Evolutionary conservation across 177 flowering plant species (phyloP).

Genomic region (Tripterygium wilfordii): DNA sequence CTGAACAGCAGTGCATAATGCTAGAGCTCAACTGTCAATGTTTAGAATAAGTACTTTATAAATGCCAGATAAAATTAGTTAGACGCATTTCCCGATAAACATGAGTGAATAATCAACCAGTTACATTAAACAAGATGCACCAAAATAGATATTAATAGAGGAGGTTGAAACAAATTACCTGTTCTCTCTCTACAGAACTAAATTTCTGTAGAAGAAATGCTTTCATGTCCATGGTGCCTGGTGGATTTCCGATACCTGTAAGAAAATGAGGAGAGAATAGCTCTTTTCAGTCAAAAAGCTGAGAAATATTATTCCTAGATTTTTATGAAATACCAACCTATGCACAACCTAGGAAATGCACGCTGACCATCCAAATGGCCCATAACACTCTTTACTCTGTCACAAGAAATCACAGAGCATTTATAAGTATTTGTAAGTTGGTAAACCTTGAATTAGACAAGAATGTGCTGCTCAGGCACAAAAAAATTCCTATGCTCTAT

Average conservation of each 20-base stretch:
- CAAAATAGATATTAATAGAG: background rate
- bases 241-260: conserved; percentile 94
- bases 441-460: background rate
- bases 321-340: conserved; percentile 43
- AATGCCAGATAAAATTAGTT: too few species aligned
- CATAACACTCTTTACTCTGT: conserved; percentile 78
- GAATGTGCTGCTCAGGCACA: too few species aligned
- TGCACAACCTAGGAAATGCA: conserved; percentile 80
- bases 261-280: conserved; percentile 1
- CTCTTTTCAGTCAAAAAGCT: too few species aligned
- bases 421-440: background rate
- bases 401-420: conserved; percentile 5
- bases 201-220: conserved; percentile 93
- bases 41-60: too few species aligned
- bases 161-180: conserved; percentile 41
- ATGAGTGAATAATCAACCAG: too few species aligned
- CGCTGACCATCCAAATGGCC: conserved; percentile 77
- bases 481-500: too few species aligned
- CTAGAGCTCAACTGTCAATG: too few species aligned
- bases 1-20: too few species aligned
- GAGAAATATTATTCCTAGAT: background rate
- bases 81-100: too few species aligned
- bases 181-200: conserved; percentile 63
- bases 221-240: conserved; percentile 93
- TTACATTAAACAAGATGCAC: too few species aligned